Base-by-base conservation (phyloP, 1,284 basidiomycete species). In the Ustilago esculenta region DNA sequence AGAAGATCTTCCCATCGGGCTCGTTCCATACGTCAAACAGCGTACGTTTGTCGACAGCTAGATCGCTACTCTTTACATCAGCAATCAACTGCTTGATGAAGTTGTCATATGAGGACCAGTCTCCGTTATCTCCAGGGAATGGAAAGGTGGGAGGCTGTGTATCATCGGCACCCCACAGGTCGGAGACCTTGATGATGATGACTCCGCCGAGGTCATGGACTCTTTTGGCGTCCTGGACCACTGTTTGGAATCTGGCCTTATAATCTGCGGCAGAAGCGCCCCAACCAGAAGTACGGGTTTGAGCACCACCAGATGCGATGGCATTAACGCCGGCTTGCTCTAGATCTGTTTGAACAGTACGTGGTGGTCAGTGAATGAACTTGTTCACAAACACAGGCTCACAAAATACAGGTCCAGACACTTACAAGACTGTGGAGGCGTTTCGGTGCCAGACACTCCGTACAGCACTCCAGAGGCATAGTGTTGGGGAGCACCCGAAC, bases 31-130 rank as follows among this genome's bases (percentile, higher is more conserved):
- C 8, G 15, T 56, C 54, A 17, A 56, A 3, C 35, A 40, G 44
- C 7, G 46, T 49, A 14, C n/a, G 2, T 9, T 49, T 20, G 14
- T 23, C 11, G 20, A 11, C 12, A 21, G 44, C 37, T n/a, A 56
- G 11, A 14, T 37, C 54, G 36, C 25, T 49, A 3, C 24, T 14
- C 29, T 42, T 48, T 30, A 56, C n/a, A 39, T 56, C 54, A n/a
- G 37, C 34, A 41, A 56, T 56, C 33, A 56, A 11, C 27, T 49
- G 54, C 41, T 56, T 45, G 12, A 56, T 25, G 33, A 56, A 56
- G 10, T 20, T 23, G 33, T 56, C 44, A 20, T 33, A 56, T 27
- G 18, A 29, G 15, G 45, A 33, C 54, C 54, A 56, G 32, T 56
- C 46, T 14, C 46, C 54, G 23, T 49, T 49, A 34, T 56, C 54